phyloP scores from a whole-genome alignment of 2,329 filamentous ascomycete genomes.

The Neonectria ditissima region DNA sequence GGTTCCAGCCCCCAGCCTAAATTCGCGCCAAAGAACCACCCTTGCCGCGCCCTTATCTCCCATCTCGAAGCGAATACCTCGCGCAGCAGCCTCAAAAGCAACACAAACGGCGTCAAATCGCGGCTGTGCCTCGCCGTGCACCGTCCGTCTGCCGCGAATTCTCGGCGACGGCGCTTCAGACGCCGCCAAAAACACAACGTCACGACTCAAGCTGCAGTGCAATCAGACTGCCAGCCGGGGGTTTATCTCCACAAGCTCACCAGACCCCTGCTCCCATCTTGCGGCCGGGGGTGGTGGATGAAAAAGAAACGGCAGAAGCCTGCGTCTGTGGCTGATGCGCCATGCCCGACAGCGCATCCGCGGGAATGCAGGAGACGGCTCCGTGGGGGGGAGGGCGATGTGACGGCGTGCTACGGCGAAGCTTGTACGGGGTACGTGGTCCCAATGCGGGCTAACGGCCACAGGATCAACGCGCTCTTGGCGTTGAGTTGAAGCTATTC shows the following conservation, averaged over 20 bases:
- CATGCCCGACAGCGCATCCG: not conserved
- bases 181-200: no score
- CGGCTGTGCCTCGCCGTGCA: not conserved
- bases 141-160: constrained; percentile 1
- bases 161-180: constrained; percentile 1
- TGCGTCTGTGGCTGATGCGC: constrained; percentile 1
- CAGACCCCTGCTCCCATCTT: not conserved
- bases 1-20: not conserved
- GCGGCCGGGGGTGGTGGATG: not conserved
- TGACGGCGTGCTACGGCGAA: not conserved
- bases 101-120: not conserved
- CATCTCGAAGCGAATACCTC: not conserved
- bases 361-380: not conserved
- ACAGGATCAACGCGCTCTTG: not conserved
- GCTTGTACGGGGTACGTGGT: not conserved
- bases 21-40: not conserved
- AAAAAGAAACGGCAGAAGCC: not conserved
- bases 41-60: not conserved
- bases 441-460: not conserved
- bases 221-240: no score
- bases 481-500: constrained; percentile 3
- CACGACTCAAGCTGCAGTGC: no score
- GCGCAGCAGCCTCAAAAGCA: not conserved
- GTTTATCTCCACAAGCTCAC: no score
- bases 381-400: not conserved